A percentile compares a stretch with the other conserved stretches of the same genome.
These are phyloP conservation scores for Cyberlindnera suaveolens DNA, from an alignment of 805 yeast genomes.

Conservation along the genomic window DNA sequence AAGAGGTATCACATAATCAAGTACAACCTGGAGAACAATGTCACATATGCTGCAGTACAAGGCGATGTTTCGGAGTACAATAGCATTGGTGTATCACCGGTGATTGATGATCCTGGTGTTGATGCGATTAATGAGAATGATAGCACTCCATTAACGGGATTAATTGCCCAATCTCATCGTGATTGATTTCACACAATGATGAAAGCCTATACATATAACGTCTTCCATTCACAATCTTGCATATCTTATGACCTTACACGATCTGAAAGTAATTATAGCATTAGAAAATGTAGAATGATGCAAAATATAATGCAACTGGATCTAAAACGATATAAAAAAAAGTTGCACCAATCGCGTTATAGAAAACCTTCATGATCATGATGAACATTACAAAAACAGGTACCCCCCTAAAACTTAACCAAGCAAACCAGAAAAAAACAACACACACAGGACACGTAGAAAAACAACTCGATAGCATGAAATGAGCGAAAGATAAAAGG, in stretches of 20 bases:
- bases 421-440: too few relatives aligned
- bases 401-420: too few relatives aligned
- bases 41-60: constrained; percentile 19
- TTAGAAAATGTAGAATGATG: not conserved
- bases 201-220: too few relatives aligned
- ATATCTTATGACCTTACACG: not conserved
- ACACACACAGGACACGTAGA: too few relatives aligned
- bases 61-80: constrained; percentile 3
- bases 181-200: too few relatives aligned
- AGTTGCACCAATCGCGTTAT: too few relatives aligned
- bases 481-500: not conserved
- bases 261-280: too few relatives aligned
- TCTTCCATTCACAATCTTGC: too few relatives aligned
- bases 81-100: constrained; percentile 3
- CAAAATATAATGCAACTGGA: not conserved
- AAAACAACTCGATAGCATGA: not conserved
- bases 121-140: constrained; percentile 9
- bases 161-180: not conserved
- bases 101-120: not conserved
- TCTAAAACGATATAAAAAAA: too few relatives aligned
- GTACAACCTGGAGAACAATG: constrained; percentile 28
- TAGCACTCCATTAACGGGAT: not conserved
- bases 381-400: too few relatives aligned
- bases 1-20: constrained; percentile 31
- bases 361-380: too few relatives aligned